Conservation (phyloP, 352 stramenopile species). For the Lagenidium sp. region DNA sequence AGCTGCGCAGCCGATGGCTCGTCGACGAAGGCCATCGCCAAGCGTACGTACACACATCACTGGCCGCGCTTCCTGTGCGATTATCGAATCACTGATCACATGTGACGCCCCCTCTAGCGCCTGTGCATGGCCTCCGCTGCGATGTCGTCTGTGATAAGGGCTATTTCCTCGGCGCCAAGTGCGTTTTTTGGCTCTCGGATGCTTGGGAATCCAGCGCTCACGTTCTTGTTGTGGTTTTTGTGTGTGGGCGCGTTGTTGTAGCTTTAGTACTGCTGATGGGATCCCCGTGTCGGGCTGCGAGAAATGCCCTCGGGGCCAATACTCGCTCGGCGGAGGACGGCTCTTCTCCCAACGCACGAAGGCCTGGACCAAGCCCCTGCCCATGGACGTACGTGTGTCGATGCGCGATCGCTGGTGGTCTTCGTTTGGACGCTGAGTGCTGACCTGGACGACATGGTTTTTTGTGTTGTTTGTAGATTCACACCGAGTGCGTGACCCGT, state of each 20-base stretch:
- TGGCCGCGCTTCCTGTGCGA: too few relatives aligned
- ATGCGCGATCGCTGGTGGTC: background rate
- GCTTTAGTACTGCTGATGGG: conserved; percentile 41
- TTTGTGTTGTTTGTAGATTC: conserved; percentile 20
- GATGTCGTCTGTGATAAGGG: conserved; percentile 63
- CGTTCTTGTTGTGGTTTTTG: too few relatives aligned
- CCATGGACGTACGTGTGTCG: conserved; percentile 36
- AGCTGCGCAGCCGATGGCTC: conserved; percentile 39
- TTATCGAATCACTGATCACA: too few relatives aligned
- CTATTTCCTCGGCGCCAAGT: conserved; percentile 74
- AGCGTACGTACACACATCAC: conserved; percentile 21
- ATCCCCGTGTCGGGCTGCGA: conserved; percentile 65
- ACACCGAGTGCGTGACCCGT: conserved; percentile 65
- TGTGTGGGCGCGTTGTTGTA: conserved; percentile 12
- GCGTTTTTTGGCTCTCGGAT: too few relatives aligned
- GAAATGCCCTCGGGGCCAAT: conserved; percentile 57
- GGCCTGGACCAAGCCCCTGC: conserved; percentile 47
- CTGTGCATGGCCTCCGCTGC: conserved; percentile 56
- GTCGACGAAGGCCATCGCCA: conserved; percentile 20
- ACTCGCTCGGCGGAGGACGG: conserved; percentile 66
- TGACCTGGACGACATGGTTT: background rate
- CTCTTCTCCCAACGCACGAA: conserved; percentile 65
- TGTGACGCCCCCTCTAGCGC: too few relatives aligned
- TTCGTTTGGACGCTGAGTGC: background rate
- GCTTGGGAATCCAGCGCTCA: too few relatives aligned